Percentiles rank a stretch among this genome's conserved stretches.
These are phyloP conservation scores for Alternaria incomplexa DNA, from an alignment of 2,329 filamentous ascomycete genomes.

Conservation along the genomic window DNA sequence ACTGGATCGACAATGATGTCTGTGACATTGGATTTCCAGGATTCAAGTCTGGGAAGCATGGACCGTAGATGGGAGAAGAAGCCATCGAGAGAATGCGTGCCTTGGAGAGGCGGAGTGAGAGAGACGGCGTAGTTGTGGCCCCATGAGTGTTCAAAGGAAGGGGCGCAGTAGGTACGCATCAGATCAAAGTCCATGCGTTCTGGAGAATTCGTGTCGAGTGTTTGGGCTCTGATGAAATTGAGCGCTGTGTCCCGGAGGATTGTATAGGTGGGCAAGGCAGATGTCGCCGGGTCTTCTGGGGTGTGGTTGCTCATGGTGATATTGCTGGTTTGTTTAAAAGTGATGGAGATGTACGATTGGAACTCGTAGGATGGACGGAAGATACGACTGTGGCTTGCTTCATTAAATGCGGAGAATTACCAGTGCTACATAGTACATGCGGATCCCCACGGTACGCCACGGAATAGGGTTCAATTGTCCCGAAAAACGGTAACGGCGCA, in stretches of 20 bases:
- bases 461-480: neutral
- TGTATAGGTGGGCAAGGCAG: constrained; percentile 12
- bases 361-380: neutral
- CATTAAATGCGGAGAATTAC: neutral
- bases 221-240: constrained; percentile 21
- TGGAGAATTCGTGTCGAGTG: neutral
- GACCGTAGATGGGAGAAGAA: constrained; percentile 29
- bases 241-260: constrained; percentile 21
- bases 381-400: neutral
- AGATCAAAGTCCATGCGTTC: constrained; percentile 18
- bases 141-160: constrained; percentile 30
- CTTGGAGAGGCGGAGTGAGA: constrained; percentile 25
- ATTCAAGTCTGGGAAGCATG: constrained; percentile 30
- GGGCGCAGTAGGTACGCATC: constrained; percentile 23
- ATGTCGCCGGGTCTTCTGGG: neutral
- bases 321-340: neutral
- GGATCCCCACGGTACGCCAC: neutral
- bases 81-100: constrained; percentile 13
- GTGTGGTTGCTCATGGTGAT: neutral
- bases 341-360: neutral
- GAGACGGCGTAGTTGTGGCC: constrained; percentile 41
- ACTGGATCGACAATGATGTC: constrained; percentile 36
- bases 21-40: constrained; percentile 27
- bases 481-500: neutral
- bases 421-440: neutral